These are phyloP conservation scores for Paramyrothecium roridum DNA, from an alignment of 2,329 filamentous ascomycete genomes.

Conservation along the genomic window DNA sequence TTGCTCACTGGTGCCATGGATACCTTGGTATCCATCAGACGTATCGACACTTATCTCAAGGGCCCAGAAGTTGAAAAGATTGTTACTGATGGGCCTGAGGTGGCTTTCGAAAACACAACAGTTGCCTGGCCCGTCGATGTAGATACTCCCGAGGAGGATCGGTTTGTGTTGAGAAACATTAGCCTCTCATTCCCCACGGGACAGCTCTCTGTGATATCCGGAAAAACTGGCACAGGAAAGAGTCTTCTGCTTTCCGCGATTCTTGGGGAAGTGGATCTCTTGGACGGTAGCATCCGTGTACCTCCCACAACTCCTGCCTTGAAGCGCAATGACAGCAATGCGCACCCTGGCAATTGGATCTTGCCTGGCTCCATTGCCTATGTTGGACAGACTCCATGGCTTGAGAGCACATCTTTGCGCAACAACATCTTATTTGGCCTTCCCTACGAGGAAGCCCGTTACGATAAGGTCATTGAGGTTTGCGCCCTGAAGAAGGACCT, in stretches of 20 bases:
- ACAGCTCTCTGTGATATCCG: constrained; percentile 71
- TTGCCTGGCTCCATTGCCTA: constrained; percentile 68
- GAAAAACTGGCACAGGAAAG: constrained; percentile 76
- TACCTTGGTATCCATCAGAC: constrained; percentile 67
- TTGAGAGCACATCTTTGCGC: constrained; percentile 75
- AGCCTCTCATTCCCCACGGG: constrained; percentile 64
- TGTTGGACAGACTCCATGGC: constrained; percentile 79
- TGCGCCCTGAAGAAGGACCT: constrained; percentile 76
- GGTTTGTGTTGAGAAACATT: constrained; percentile 64
- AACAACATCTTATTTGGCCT: constrained; percentile 79
- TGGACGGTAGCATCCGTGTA: constrained; percentile 58
- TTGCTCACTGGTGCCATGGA: constrained; percentile 69
- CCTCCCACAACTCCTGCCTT: constrained; percentile 46
- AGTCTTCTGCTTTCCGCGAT: constrained; percentile 71
- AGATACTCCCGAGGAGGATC: constrained; percentile 50
- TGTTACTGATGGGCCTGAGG: constrained; percentile 52
- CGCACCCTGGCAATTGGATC: constrained; percentile 65
- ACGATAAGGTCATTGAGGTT: constrained; percentile 65
- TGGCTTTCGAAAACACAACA: constrained; percentile 64
- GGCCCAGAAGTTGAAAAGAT: constrained; percentile 60
- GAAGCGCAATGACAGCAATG: constrained; percentile 60
- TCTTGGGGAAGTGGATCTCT: constrained; percentile 70
- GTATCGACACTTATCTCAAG: constrained; percentile 69
- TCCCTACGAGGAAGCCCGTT: constrained; percentile 66
- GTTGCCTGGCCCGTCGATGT: constrained; percentile 73